These are phyloP conservation scores for Eucalyptus pauciflora DNA, from an alignment of 345 rosid genomes.

Conservation along the genomic window DNA sequence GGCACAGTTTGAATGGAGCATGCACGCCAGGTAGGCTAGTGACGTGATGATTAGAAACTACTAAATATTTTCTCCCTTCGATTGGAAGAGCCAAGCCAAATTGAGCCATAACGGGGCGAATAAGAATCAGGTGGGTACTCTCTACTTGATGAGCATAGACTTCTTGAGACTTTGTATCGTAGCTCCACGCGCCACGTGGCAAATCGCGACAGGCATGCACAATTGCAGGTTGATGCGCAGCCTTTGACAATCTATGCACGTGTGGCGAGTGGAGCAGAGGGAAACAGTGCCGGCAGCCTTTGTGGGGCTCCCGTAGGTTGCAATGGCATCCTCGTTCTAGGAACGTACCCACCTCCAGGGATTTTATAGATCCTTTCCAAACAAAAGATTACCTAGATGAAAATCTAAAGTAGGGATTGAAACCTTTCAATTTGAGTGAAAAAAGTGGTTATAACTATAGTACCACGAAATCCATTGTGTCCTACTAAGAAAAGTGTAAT, in stretches of 20 bases:
- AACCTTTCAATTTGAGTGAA: neutral
- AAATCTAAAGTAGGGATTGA: too few species aligned
- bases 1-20: too few species aligned
- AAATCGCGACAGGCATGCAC: fast-evolving
- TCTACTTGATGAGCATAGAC: too few species aligned
- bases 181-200: neutral
- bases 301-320: neutral
- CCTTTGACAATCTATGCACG: neutral
- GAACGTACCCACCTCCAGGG: neutral
- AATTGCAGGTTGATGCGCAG: neutral
- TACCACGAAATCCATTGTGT: neutral
- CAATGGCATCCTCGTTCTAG: neutral
- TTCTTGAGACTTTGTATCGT: neutral
- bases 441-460: neutral
- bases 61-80: too few species aligned
- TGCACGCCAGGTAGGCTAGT: too few species aligned
- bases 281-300: neutral
- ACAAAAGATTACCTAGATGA: too few species aligned
- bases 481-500: neutral
- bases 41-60: too few species aligned
- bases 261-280: neutral
- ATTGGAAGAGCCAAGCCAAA: neutral
- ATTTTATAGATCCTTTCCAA: too few species aligned
- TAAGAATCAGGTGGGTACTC: neutral
- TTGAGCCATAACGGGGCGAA: neutral